Evolutionary conservation across 2,329 filamentous ascomycete species (phyloP).

Genomic region (Aspergillus glaucus): DNA sequence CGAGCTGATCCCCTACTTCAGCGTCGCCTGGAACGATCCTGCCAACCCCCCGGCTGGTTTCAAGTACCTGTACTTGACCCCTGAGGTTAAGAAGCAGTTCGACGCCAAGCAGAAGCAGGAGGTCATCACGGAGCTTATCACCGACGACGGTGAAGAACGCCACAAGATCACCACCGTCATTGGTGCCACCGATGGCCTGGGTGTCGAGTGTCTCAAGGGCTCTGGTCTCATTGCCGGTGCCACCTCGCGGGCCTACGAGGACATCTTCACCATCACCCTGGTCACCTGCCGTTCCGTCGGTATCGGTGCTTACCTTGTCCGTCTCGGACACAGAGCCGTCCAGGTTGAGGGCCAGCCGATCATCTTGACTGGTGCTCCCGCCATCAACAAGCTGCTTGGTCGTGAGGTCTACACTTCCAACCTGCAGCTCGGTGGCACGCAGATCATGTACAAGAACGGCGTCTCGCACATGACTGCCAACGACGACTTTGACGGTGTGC

Average conservation of each 20-base stretch:
- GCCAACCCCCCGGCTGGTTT: conserved; percentile 79
- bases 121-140: conserved; percentile 81
- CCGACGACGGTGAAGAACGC: conserved; percentile 79
- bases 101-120: conserved; percentile 67
- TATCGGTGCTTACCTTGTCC: conserved; percentile 98
- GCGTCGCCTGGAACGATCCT: conserved; percentile 88
- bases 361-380: conserved; percentile 93
- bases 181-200: conserved; percentile 88
- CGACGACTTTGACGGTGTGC: conserved; percentile 96
- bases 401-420: conserved; percentile 99
- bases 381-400: conserved; percentile 95
- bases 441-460: conserved; percentile 99
- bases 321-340: conserved; percentile 94
- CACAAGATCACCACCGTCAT: conserved; percentile 92
- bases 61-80: conserved; percentile 92
- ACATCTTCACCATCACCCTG: conserved; percentile 96
- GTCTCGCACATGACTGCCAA: conserved; percentile 98
- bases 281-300: conserved; percentile 98
- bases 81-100: conserved; percentile 78
- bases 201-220: conserved; percentile 93
- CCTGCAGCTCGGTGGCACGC: conserved; percentile 97
- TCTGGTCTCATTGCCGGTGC: conserved; percentile 98
- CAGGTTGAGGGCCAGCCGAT: conserved; percentile 99
- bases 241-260: conserved; percentile 93
- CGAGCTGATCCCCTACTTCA: conserved; percentile 95